Base-by-base conservation (phyloP, 805 yeast species). In the Cyberlindnera galapagoensis region DNA sequence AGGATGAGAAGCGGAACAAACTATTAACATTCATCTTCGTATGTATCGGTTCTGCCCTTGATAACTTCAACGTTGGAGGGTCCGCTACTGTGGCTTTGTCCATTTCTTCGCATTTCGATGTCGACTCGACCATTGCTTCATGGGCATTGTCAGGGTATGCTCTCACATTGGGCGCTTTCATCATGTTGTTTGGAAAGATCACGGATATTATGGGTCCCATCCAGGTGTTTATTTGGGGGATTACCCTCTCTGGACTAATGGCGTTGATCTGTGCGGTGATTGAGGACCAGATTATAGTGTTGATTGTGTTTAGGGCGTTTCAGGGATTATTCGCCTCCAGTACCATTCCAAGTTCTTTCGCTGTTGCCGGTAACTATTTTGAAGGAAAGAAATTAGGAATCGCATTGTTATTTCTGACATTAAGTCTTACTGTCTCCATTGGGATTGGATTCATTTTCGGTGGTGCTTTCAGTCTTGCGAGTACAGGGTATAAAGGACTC, bases 141-240 rank as follows among this genome's bases (percentile, higher is more conserved):
- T 68, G 74, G 74, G 60, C 60, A 0, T 35, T 67, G 5, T 57
- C 71, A 2, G 61, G 64, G 0, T 68, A 67, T 46, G 61, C 70
- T 1, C 42, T 68, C 11, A 65, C 72, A 0, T 43, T 67, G 16
- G 69, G 69, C 7, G 54, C 69, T 1, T 66, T 66, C 39, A 67
- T 67, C 21, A 55, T 67, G 21, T 27, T 64, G 3, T 51, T 59
- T 31, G 72, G 74, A 14, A 62, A 64, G 33, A 21, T 65, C 2
- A 61, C 61, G 5, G 73, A 67, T 43, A 52, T 64, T 7, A 19
- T 64, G 2, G 72, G 73, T 10, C 59, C 61, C 7, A 53, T 62
- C 18, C 38, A 34, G 15, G 46, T 61, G 4, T 62, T 54, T 30
- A 30, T 46, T 2, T 19, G 35, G 10, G 57, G 60, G 12, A 30